Percentiles rank a stretch among this genome's conserved stretches.
These are phyloP conservation scores for Moricandia arvensis DNA, from an alignment of 345 rosid genomes.

Conservation along the genomic window DNA sequence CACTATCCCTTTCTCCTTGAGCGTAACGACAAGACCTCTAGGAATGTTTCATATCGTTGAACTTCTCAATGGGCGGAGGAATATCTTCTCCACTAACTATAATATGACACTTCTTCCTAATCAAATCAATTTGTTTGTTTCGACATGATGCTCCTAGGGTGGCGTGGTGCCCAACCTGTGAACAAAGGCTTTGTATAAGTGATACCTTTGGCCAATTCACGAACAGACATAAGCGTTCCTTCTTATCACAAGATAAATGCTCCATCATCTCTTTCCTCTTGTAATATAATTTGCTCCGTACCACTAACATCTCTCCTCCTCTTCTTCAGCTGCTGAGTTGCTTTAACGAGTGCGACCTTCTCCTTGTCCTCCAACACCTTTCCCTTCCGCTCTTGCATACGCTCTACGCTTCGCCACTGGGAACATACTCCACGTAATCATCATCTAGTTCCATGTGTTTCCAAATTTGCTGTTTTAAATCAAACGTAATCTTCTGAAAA, in stretches of 20 bases:
- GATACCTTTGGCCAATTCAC: slow-evolving; percentile 90
- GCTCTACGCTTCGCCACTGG: slow-evolving; percentile 85
- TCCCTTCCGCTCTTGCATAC: slow-evolving; percentile 48
- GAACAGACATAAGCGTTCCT: slow-evolving; percentile 83
- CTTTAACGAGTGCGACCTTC: slow-evolving; percentile 67
- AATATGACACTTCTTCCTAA: slow-evolving; percentile 89
- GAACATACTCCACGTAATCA: slow-evolving; percentile 72
- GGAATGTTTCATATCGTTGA: slow-evolving; percentile 89
- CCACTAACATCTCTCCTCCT: slow-evolving; percentile 39
- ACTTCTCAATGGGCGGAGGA: background rate
- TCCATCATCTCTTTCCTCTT: slow-evolving; percentile 95
- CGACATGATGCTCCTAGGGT: slow-evolving; percentile 54
- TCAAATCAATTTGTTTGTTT: slow-evolving; percentile 53
- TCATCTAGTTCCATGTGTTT: slow-evolving; percentile 63
- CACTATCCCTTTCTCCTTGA: slow-evolving; percentile 81
- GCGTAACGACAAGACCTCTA: slow-evolving; percentile 72
- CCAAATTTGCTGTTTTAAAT: too few relatives aligned
- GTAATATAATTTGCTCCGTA: slow-evolving; percentile 74
- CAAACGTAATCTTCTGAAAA: too few relatives aligned
- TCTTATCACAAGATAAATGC: slow-evolving; percentile 64
- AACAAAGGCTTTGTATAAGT: slow-evolving; percentile 69
- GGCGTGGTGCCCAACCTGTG: slow-evolving; percentile 83
- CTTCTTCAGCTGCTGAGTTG: slow-evolving; percentile 76
- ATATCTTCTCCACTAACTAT: slow-evolving; percentile 84
- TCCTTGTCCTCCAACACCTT: slow-evolving; percentile 60